phyloP scores from a whole-genome alignment of 1,139 yeast genomes.

The Blastobotrys aristatus region DNA sequence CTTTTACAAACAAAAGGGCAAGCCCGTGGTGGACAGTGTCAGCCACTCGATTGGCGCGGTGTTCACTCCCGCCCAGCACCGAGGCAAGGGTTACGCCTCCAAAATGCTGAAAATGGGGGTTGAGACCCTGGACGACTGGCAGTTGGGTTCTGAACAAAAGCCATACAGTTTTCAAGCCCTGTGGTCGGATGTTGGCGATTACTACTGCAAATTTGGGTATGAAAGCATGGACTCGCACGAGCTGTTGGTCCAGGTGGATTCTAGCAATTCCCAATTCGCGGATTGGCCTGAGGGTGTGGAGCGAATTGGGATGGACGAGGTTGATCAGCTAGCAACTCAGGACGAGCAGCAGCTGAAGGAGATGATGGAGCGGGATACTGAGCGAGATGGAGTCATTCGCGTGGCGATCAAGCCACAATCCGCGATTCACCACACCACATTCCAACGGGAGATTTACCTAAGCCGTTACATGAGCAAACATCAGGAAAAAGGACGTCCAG shows the following conservation, averaged over 20 bases:
- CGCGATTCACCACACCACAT: constrained; percentile 27
- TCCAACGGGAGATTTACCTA: constrained; percentile 34
- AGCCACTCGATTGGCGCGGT: constrained; percentile 62
- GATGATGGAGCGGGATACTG: constrained; percentile 28
- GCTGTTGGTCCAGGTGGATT: constrained; percentile 23
- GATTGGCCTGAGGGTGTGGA: constrained; percentile 24
- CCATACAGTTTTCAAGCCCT: constrained; percentile 46
- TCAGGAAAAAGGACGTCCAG: constrained; percentile 18
- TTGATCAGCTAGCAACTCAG: constrained; percentile 32
- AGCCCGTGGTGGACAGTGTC: constrained; percentile 32
- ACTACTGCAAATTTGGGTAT: constrained; percentile 57
- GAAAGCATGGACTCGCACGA: constrained; percentile 31
- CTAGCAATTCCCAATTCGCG: constrained; percentile 13
- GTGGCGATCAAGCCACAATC: constrained; percentile 12
- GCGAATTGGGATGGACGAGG: constrained; percentile 32
- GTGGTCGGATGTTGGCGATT: constrained; percentile 72
- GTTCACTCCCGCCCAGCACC: constrained; percentile 49
- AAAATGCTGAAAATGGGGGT: constrained; percentile 45
- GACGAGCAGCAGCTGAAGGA: constrained; percentile 31
- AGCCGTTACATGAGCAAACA: constrained; percentile 23
- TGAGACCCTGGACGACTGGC: constrained; percentile 37
- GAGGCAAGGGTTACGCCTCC: constrained; percentile 64
- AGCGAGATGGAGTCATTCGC: constrained; percentile 13
- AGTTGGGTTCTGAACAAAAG: constrained; percentile 31
- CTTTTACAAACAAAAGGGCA: constrained; percentile 28